phyloP scores from a whole-genome alignment of 257 asterid genomes.

The Cynanchum wilfordii region DNA sequence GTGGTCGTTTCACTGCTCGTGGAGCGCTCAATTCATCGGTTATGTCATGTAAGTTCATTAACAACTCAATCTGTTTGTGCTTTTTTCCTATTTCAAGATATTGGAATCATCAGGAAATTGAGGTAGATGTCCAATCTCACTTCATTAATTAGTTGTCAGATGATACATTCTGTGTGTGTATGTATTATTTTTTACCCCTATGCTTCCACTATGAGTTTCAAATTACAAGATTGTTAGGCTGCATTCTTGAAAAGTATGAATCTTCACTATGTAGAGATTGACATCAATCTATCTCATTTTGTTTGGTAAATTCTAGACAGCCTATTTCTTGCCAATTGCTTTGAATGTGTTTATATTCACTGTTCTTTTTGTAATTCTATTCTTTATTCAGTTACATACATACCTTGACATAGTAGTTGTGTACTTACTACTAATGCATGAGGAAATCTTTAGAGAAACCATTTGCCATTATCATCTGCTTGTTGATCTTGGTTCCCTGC shows the following conservation, averaged over 20 bases:
- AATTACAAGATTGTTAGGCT: neutral
- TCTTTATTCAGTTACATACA: neutral
- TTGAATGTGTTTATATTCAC: neutral
- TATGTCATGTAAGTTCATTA: conserved; percentile 60
- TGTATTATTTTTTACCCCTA: neutral
- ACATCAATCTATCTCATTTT: neutral
- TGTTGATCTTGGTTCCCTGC: neutral
- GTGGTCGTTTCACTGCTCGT: conserved; percentile 91
- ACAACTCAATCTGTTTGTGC: neutral
- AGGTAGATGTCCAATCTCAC: neutral
- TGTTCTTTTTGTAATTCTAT: neutral
- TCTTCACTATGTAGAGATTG: neutral
- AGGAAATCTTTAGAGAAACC: neutral
- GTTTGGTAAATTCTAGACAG: neutral
- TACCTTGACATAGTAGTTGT: neutral
- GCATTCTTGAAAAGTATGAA: neutral
- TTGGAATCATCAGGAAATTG: neutral
- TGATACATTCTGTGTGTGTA: neutral
- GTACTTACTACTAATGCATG: neutral
- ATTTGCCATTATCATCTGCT: neutral
- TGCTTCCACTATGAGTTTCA: neutral
- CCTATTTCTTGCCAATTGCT: neutral
- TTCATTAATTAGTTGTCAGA: neutral
- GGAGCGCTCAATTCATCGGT: conserved; percentile 86
- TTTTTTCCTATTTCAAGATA: neutral